Evolutionary conservation across 192 early-diverging fungal genomes (phyloP).

Genomic region (Coemansia sp.): DNA sequence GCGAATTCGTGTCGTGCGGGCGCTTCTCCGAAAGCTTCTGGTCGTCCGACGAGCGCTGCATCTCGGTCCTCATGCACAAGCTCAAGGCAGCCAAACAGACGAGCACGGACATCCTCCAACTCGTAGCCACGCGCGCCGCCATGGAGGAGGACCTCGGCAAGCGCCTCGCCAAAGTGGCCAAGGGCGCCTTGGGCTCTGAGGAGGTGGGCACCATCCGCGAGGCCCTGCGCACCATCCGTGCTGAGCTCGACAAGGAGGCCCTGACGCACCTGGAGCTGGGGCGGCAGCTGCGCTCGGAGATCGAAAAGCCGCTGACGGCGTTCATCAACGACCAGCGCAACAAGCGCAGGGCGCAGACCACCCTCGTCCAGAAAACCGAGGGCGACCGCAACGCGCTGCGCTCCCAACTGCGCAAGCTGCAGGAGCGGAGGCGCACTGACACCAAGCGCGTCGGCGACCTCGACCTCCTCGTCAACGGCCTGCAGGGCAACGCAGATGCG

Average conservation of each 20-base stretch:
- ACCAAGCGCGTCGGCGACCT: slow-evolving; percentile 54
- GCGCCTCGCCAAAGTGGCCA: slow-evolving; percentile 61
- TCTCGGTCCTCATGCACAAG: slow-evolving; percentile 63
- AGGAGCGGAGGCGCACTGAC: slow-evolving; percentile 58
- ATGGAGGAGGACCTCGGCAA: slow-evolving; percentile 75
- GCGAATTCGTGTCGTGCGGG: slow-evolving; percentile 34
- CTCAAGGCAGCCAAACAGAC: slow-evolving; percentile 71
- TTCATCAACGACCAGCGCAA: slow-evolving; percentile 70
- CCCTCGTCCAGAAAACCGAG: slow-evolving; percentile 51
- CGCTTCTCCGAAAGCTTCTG: slow-evolving; percentile 48
- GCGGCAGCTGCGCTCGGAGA: slow-evolving; percentile 59
- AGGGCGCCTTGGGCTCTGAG: slow-evolving; percentile 62
- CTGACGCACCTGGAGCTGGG: slow-evolving; percentile 65
- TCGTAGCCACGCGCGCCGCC: slow-evolving; percentile 60
- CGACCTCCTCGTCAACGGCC: slow-evolving; percentile 42
- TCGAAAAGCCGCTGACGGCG: slow-evolving; percentile 59
- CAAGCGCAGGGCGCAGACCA: slow-evolving; percentile 57
- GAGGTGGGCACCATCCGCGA: slow-evolving; percentile 65
- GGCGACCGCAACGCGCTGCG: slow-evolving; percentile 46
- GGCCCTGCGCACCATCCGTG: slow-evolving; percentile 57
- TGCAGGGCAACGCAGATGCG: slow-evolving; percentile 42
- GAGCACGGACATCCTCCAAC: slow-evolving; percentile 62
- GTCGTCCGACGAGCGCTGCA: slow-evolving; percentile 66
- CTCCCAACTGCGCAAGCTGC: slow-evolving; percentile 53
- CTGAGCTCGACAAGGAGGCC: slow-evolving; percentile 65